phyloP scores from a whole-genome alignment of 192 early-diverging fungal genomes.

The Physocladia obscura region DNA sequence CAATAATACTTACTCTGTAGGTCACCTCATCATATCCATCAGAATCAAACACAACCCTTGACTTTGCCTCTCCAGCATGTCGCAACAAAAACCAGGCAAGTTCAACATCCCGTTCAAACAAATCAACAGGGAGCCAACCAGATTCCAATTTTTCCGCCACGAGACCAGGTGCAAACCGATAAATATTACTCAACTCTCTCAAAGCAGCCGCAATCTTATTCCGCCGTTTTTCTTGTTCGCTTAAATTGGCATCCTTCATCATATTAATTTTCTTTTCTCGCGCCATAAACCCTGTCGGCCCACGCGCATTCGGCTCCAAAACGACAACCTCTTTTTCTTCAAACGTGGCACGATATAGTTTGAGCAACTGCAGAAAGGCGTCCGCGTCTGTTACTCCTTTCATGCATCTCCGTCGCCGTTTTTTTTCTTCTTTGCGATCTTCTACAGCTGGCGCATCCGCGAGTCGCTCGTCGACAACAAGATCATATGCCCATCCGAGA shows the following conservation, averaged over 20 bases:
- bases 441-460: neutral
- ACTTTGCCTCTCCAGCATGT: constrained; percentile 24
- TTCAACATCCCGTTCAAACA: constrained; percentile 32
- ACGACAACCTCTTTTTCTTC: neutral
- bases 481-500: constrained; percentile 13
- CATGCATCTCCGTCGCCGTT: neutral
- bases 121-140: constrained; percentile 26
- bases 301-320: neutral
- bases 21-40: constrained; percentile 17
- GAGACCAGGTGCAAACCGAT: constrained; percentile 26
- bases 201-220: constrained; percentile 27
- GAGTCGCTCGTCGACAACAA: constrained; percentile 6
- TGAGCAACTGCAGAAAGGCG: constrained; percentile 13
- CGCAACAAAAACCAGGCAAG: constrained; percentile 33
- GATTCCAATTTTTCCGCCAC: constrained; percentile 6
- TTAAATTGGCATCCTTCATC: neutral
- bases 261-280: neutral
- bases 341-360: constrained; percentile 10
- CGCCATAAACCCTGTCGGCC: neutral
- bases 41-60: neutral
- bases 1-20: neutral
- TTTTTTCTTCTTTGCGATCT: constrained; percentile 3
- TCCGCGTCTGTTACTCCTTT: constrained; percentile 11
- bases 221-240: constrained; percentile 19
- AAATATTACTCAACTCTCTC: constrained; percentile 28